Percentiles rank a stretch among this genome's conserved stretches.
Conservation (phyloP, 805 yeast genomes). For the Huiozyma sinensis region DNA sequence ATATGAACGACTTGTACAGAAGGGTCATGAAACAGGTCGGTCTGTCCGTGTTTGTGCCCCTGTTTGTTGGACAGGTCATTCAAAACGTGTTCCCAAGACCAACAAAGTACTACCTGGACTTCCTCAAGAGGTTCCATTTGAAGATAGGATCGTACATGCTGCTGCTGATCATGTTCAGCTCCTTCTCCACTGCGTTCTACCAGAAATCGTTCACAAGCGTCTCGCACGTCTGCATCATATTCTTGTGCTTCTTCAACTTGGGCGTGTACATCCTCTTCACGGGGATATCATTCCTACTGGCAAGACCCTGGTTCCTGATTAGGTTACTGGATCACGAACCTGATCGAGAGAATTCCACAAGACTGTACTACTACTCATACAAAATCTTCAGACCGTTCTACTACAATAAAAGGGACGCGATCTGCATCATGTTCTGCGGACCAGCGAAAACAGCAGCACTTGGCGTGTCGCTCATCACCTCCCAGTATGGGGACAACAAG, state of each 20-base stretch:
- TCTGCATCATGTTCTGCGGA: constrained; percentile 75
- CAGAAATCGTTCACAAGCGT: constrained; percentile 69
- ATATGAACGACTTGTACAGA: constrained; percentile 48
- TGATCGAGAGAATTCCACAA: constrained; percentile 31
- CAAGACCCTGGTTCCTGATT: constrained; percentile 49
- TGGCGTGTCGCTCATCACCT: constrained; percentile 73
- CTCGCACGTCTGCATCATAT: constrained; percentile 55
- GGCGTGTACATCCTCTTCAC: constrained; percentile 76
- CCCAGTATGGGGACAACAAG: constrained; percentile 62
- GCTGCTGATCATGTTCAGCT: constrained; percentile 62
- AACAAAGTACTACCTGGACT: constrained; percentile 13
- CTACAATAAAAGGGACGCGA: constrained; percentile 60
- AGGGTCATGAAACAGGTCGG: constrained; percentile 85
- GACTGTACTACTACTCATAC: constrained; percentile 33
- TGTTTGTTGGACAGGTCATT: constrained; percentile 77
- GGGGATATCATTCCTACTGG: constrained; percentile 42
- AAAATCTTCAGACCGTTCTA: constrained; percentile 48
- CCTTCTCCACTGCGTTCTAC: constrained; percentile 80
- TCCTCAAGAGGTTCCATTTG: constrained; percentile 17
- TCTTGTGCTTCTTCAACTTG: constrained; percentile 72
- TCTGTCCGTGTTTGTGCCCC: constrained; percentile 69
- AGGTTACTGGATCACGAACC: constrained; percentile 39
- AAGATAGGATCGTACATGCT: constrained; percentile 77
- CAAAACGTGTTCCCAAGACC: constrained; percentile 59
- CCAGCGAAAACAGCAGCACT: constrained; percentile 91